Base-by-base conservation (phyloP, 2,329 filamentous ascomycete species). In the Shiraia sp. region DNA sequence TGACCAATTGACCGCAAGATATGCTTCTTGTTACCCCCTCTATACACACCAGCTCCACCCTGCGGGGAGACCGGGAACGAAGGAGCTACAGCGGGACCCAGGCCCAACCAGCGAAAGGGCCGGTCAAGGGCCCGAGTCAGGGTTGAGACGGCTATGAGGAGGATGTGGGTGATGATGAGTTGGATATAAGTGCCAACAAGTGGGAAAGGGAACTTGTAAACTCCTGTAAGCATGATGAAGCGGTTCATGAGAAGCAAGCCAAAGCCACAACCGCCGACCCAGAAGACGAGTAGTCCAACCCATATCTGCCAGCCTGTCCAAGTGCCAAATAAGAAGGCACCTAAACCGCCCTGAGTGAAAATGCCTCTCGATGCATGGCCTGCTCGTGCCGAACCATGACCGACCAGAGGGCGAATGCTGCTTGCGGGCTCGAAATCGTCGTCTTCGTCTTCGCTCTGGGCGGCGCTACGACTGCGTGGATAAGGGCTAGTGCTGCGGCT, bases 131-230 rank as follows among this genome's bases (percentile, higher is more conserved):
- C 70, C 45, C 77, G 65, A 2, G 76, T 77, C 16, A 80, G 65
- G 39, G 71, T 74, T 13, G 77, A 73, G 23, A 71, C 72, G 38
- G 72, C 66, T 4, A 77, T 47, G 32, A 80, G 66, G 26, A 76
- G 70, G 4, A 73, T 46, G 45, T 80, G 77, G 3, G 75, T 75
- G 37, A 78, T 70, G 32, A 76, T 54, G 27, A 80, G 69, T 50
- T 80, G 74, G 13, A 78, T 55, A 19, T 77, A 72, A 0, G 77
- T 78, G 36, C 73, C 70, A 7, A 76, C 74, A 22, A 80, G 62
- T 10, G 78, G 78, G 45, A 78, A 80, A 1, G 74, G 74, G 45
- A 80, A 79, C 65, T 71, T 72, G 53, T 71, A 76, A 19, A 75
- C 70, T 36, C 75, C 75, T 42, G 73, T 78, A 63, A 71, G 68